Base-by-base conservation (phyloP, 2,329 filamentous ascomycete genomes). In the Alternaria incomplexa region DNA sequence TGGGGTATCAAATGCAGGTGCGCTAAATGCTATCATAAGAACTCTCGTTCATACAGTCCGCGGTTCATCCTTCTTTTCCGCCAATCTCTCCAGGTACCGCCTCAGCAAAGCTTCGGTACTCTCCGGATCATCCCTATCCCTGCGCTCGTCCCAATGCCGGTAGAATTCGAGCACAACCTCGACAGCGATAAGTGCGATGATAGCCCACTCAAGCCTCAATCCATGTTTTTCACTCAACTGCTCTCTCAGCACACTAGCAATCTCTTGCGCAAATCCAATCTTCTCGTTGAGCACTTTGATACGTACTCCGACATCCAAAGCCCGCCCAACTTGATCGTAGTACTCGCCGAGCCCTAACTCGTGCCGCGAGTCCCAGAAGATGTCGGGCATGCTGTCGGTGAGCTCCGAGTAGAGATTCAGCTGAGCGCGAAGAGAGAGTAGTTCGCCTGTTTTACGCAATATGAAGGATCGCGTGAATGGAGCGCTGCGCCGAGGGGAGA, bases 201-300 rank as follows among this genome's bases (percentile, higher is more conserved):
- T 98, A 72, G 96, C 96, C 91, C 93, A 95, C 82, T 98, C 96
- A 11, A 99, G 85, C 58, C 93, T 86, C 28, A 94, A 88, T 15
- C 93, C 91, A 76, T 98, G 93, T 78, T 93, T 93, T 83, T 98
- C 94, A 76, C 92, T 96, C 58, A 96, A 85, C 77, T 94, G 90
- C 79, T 97, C 93, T 61, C 96, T 86, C 64, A 98, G 82, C 15
- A 98, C 94, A 56, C 86, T 92, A 7, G 96, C 93, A 78, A 97
- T 97, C 79, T 98, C 95, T 75, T 96, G 92, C 1, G 95, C 96
- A 78, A 99, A 98, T 75, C 97, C 95, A 88, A 99, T 96, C 83
- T 97, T 97, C 82, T 97, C 93, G 79, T 99, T 99, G 70, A 98
- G 82, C 17, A 93, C 90, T 73, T 92, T 92, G 81, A 98, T 98